Conservation (phyloP, 495 filamentous ascomycete genomes). For the Amorphotheca resinae region DNA sequence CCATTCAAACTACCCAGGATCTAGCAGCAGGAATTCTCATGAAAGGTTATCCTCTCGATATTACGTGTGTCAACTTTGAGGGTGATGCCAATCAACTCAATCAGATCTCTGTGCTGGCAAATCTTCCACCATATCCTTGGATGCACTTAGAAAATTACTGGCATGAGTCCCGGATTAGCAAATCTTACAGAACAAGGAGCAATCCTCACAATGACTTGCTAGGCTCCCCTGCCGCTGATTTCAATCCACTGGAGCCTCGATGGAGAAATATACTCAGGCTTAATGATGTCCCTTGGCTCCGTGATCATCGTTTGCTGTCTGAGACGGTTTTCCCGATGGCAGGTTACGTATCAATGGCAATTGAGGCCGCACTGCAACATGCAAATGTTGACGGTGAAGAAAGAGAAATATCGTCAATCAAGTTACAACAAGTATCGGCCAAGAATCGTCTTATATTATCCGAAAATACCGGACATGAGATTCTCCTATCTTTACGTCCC, state of each 20-base stretch:
- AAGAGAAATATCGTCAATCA: too few species aligned
- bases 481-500: too few species aligned
- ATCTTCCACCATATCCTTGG: constrained; percentile 32
- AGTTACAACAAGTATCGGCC: too few species aligned
- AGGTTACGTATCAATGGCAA: constrained; percentile 30
- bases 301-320: constrained; percentile 17
- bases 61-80: constrained; percentile 30
- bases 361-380: constrained; percentile 31
- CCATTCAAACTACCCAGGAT: constrained; percentile 35
- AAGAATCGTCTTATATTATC: too few species aligned
- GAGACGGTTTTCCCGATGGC: constrained; percentile 24
- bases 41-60: constrained; percentile 33
- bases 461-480: too few species aligned
- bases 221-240: constrained; percentile 6
- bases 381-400: constrained; percentile 26
- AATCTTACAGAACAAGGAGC: constrained; percentile 23
- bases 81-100: constrained; percentile 23
- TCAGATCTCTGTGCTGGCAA: constrained; percentile 9
- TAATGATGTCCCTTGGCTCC: constrained; percentile 21
- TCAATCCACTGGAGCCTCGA: not conserved
- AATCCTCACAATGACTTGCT: constrained; percentile 26
- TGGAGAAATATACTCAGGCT: constrained; percentile 11
- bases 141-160: constrained; percentile 23
- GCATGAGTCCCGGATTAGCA: constrained; percentile 27
- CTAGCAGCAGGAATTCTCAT: constrained; percentile 25